phyloP scores from a whole-genome alignment of 2,329 filamentous ascomycete species.

The Talaromyces sp. region DNA sequence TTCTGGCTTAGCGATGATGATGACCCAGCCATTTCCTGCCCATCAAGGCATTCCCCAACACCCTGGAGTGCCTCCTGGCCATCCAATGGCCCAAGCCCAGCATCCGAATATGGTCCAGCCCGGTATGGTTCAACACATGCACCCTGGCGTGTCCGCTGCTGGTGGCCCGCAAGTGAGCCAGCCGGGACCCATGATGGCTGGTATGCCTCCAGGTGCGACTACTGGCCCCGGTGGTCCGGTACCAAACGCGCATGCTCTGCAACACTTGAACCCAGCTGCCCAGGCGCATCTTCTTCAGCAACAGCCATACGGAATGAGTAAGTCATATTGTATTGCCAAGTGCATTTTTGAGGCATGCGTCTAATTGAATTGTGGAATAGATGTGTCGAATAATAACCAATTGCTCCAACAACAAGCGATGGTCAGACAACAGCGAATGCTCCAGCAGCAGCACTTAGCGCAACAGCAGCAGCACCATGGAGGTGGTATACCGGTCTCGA shows the following conservation, averaged over 20 bases:
- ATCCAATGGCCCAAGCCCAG: conserved; percentile 59
- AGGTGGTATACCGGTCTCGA: conserved; percentile 38
- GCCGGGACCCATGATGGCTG: conserved; percentile 62
- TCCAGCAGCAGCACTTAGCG: conserved; percentile 33
- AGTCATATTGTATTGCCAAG: conserved; percentile 25
- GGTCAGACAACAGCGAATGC: conserved; percentile 29
- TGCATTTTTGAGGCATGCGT: background rate
- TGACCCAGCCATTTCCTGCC: conserved; percentile 57
- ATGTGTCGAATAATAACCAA: conserved; percentile 46
- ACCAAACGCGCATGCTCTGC: conserved; percentile 60
- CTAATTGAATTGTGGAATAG: background rate
- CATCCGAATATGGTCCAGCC: conserved; percentile 56
- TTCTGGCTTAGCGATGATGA: conserved; percentile 51
- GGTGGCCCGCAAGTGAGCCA: conserved; percentile 60
- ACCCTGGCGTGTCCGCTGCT: conserved; percentile 60
- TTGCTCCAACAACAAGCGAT: conserved; percentile 45
- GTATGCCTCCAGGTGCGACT: conserved; percentile 60
- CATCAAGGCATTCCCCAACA: conserved; percentile 60
- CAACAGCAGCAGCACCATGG: conserved; percentile 22
- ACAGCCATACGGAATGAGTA: conserved; percentile 45
- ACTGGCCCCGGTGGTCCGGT: conserved; percentile 50
- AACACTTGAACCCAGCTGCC: conserved; percentile 56
- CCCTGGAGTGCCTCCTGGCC: conserved; percentile 59
- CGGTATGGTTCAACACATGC: conserved; percentile 57
- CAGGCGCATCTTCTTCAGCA: conserved; percentile 51